A percentile compares a stretch with the other conserved stretches of the same genome.
Conservation (phyloP, 2,329 filamentous ascomycete species). For the Domatiomyces globalis region DNA sequence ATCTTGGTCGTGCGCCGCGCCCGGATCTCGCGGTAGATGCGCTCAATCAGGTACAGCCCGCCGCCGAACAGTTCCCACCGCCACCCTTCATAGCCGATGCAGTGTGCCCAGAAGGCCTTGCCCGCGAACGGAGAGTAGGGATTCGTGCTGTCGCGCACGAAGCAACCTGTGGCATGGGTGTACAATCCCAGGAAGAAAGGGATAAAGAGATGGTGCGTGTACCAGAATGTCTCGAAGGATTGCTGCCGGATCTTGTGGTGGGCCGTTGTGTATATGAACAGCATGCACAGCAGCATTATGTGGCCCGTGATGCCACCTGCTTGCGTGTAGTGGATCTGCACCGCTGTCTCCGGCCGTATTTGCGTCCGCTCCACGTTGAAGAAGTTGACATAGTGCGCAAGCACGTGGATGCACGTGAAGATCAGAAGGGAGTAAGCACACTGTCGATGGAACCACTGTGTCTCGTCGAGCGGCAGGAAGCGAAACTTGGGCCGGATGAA, state of each 20-base stretch:
- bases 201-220: constrained; percentile 96
- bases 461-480: constrained; percentile 89
- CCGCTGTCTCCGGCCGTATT: constrained; percentile 61
- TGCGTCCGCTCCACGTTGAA: constrained; percentile 84
- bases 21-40: constrained; percentile 81
- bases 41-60: constrained; percentile 71
- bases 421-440: constrained; percentile 78
- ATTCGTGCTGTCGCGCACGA: constrained; percentile 66
- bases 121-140: constrained; percentile 75
- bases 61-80: constrained; percentile 87
- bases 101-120: constrained; percentile 72
- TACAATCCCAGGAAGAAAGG: constrained; percentile 89
- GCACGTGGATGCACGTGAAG: constrained; percentile 64
- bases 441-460: constrained; percentile 91
- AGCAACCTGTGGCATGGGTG: constrained; percentile 90
- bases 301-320: constrained; percentile 89
- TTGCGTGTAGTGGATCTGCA: constrained; percentile 84
- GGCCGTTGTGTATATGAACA: constrained; percentile 93
- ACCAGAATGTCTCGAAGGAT: constrained; percentile 98
- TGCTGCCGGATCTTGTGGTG: constrained; percentile 90
- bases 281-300: constrained; percentile 97
- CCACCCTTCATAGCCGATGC: constrained; percentile 91
- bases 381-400: constrained; percentile 92
- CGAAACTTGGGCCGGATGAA: constrained; percentile 72
- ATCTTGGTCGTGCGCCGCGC: constrained; percentile 74